Percentiles rank a stretch among this genome's conserved stretches.
Conservation (phyloP, 2,329 filamentous ascomycete genomes). For the Fusarium sp. region DNA sequence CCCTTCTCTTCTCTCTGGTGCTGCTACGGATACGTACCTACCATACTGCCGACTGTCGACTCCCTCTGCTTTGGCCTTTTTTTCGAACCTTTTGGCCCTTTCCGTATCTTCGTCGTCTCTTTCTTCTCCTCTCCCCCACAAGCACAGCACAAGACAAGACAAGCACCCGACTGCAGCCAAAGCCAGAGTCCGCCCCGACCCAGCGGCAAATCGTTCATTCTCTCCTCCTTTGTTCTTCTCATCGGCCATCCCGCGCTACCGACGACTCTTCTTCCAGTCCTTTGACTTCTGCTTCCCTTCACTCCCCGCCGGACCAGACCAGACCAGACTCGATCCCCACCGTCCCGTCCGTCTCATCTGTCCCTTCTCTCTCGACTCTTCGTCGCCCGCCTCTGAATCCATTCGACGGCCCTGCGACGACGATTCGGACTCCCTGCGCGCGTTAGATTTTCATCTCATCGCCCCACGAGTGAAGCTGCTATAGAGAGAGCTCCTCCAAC, state of each 20-base stretch:
- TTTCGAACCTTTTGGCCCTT: constrained; percentile 33
- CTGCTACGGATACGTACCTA: neutral
- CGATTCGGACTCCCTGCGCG: constrained; percentile 26
- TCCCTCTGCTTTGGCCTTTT: constrained; percentile 39
- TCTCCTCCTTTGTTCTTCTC: constrained; percentile 33
- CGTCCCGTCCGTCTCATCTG: neutral
- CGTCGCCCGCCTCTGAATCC: constrained; percentile 23
- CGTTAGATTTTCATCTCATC: constrained; percentile 32
- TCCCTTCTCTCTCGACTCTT: constrained; percentile 7
- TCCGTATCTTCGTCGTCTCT: constrained; percentile 26
- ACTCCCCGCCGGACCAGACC: constrained; percentile 1
- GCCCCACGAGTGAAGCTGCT: constrained; percentile 23
- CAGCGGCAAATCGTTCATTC: constrained; percentile 34
- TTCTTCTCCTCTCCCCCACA: constrained; percentile 24
- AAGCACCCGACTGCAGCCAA: constrained; percentile 11
- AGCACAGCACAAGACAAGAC: neutral
- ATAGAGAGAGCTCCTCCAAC: constrained; percentile 35
- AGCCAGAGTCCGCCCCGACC: constrained; percentile 31
- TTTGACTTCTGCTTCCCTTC: constrained; percentile 3
- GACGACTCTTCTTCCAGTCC: constrained; percentile 14
- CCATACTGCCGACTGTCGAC: constrained; percentile 22
- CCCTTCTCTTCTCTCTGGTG: constrained; percentile 34
- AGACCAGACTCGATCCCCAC: constrained; percentile 5
- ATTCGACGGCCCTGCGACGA: constrained; percentile 29
- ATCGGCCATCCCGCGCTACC: constrained; percentile 22